Evolutionary conservation across 2,329 filamentous ascomycete genomes (phyloP), one percentile per base, ranked within the genome.

Genomic region (Polychaeton citri): DNA sequence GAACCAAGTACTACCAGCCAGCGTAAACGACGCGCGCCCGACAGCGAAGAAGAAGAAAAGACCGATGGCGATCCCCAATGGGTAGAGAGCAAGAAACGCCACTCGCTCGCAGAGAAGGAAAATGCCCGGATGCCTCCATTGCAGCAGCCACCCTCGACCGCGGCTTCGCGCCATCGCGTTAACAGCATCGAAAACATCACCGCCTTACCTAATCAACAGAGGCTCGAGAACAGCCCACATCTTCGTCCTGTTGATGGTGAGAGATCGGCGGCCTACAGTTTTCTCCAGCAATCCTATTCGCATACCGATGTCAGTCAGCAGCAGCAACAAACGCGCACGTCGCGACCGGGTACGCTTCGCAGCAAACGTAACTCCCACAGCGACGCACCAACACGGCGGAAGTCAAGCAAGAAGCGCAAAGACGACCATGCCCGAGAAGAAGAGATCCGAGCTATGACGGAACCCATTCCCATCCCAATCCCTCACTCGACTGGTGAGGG

Each of bases 401-500:
- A 76, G 52, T 81, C 81, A 28, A 86, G 76, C 64, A 92, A 60
- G 46, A 57, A 83, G 61, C 77, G 79, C 50, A 78, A 79, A 47
- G 71, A 80, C 43, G 82, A 92, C 43, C 74, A 76, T 53, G 70
- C 80, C 39, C 73, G 88, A 38, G 87, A 94, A 59, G 83, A 83
- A 43, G 85, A 94, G 60, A 86, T 95, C 52, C 82, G 79, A 53
- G 77, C 83, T 36, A 83, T 95, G 81, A 81, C 75, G 51, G 73
- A 75, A 41, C 68, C 71, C 2, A 71, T 79, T 46, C 76, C 82
- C 5, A 63, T 76, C 41, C 60, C 66, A 13, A 69, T 66, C 36
- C 73, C 81, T 35, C 71, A 71, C 36, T 32, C 19, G 20, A 19
- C 21, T 30, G 49, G 51, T 13, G 53, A 55, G 21, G 51, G 46